Base-by-base conservation (phyloP, 768 basidiomycete genomes). In the button mushroom (Agaricus bisporus) region DNA sequence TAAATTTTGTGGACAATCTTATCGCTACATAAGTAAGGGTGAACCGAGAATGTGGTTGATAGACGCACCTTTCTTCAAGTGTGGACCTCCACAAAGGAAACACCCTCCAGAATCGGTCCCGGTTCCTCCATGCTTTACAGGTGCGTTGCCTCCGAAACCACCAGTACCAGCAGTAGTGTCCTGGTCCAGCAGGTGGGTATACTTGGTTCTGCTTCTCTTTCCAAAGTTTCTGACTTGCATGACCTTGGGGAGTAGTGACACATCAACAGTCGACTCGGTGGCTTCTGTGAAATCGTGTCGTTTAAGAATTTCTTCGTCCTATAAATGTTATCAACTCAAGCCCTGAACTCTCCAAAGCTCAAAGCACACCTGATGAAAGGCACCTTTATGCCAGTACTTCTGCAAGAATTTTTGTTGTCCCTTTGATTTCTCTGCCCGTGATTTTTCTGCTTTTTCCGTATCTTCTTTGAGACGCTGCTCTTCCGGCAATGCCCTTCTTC, bases 331-430 rank as follows among this genome's bases (percentile, higher is more conserved):
- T 55, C 52, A 49, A 54, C 15, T 54, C 41, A 56, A 41, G 15
- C 48, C 49, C 5, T 32, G 44, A 17, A 9, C 6, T 22, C 8
- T 12, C 54, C 26, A 35, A 56, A 39, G 14, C 2, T 5, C 32
- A 10, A 63, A 42, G 26, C 61, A 29, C 55, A 90, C 94, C 80
- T 95, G 91, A 67, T 97, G 93, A 76, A 98, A 99, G 56, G 95
- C 97, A 61, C 97, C 97, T 70, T 95, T 98, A 74, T 99, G 97
- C 85, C 93, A 98, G 67, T 97, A 99, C 70, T 97, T 98, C 67
- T 98, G 94, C 58, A 98, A 68, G 71, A 98, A 98, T 64, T 84
- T 90, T 65, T 93, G 89, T 58, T 90, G 79, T 3, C 91, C 92
- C 65, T 97, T 89, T 1, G 91, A 89, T 69, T 95, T 95, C 50